A percentile compares a stretch with the other conserved stretches of the same genome.
Conservation (phyloP, 2,329 filamentous ascomycete species). For the Paracorniculantispora psalliotae region DNA sequence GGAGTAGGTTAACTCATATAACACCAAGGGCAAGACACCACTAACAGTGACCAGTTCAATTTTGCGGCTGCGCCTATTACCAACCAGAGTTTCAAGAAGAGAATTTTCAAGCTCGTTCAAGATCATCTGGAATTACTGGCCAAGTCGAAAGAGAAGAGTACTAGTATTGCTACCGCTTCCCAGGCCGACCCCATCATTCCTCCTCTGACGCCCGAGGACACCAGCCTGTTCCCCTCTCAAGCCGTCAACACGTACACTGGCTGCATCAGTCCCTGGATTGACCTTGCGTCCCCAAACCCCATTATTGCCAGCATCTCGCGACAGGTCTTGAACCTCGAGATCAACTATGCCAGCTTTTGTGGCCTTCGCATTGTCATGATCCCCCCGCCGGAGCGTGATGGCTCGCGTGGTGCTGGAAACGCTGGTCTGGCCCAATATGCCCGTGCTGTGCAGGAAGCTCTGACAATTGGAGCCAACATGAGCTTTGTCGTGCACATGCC, state of each 20-base stretch:
- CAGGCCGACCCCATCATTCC: slow-evolving; percentile 54
- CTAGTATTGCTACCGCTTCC: slow-evolving; percentile 39
- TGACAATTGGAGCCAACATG: slow-evolving; percentile 69
- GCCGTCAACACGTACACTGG: slow-evolving; percentile 70
- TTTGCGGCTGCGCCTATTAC: slow-evolving; percentile 77
- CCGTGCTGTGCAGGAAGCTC: slow-evolving; percentile 73
- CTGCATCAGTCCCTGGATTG: slow-evolving; percentile 87
- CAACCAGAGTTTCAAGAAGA: slow-evolving; percentile 64
- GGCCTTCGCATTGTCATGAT: slow-evolving; percentile 80
- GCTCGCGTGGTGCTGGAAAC: slow-evolving; percentile 45
- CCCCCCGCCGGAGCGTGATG: slow-evolving; percentile 66
- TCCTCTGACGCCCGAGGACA: slow-evolving; percentile 75
- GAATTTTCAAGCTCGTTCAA: slow-evolving; percentile 59
- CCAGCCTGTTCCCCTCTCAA: slow-evolving; percentile 62
- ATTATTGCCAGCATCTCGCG: slow-evolving; percentile 80
- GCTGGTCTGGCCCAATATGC: slow-evolving; percentile 69
- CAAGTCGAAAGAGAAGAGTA: slow-evolving; percentile 32
- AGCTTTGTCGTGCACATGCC: slow-evolving; percentile 77
- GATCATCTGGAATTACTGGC: slow-evolving; percentile 47
- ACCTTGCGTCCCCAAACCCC: slow-evolving; percentile 77
- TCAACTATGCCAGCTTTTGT: slow-evolving; percentile 94
- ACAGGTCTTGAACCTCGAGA: slow-evolving; percentile 84
- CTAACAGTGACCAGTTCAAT: slow-evolving; percentile 55
- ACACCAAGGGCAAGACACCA: slow-evolving; percentile 16
- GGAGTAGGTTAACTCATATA: slow-evolving; percentile 49